These are phyloP conservation scores for Pseudocercospora vitis DNA, from an alignment of 2,329 filamentous ascomycete genomes.

Conservation along the genomic window DNA sequence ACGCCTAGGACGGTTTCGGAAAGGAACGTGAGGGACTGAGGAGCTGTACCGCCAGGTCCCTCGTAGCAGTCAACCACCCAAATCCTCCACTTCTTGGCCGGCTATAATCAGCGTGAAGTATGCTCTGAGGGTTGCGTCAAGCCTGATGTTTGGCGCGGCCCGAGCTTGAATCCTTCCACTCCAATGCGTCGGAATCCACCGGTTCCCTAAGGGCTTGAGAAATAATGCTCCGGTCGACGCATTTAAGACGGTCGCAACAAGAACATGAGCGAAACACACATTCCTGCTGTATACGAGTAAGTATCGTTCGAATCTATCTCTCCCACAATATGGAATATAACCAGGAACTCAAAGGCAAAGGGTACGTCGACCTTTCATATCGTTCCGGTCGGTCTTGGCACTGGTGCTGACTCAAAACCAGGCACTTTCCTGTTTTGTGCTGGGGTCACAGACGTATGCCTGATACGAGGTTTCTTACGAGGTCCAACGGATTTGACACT, in stretches of 20 bases:
- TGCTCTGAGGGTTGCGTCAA: not conserved
- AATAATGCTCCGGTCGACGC: not conserved
- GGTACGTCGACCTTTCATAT: not conserved
- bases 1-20: no score
- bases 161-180: not conserved
- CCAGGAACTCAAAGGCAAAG: slow-evolving; percentile 8
- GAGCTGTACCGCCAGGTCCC: not conserved
- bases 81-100: not conserved
- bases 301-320: not conserved
- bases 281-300: no score
- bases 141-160: not conserved
- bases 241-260: no score
- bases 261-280: no score
- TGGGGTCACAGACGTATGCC: slow-evolving; percentile 11
- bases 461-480: not conserved
- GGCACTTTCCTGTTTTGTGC: slow-evolving; percentile 13
- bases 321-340: slow-evolving; percentile 9
- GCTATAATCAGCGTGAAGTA: not conserved
- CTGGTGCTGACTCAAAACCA: not conserved
- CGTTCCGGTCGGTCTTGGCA: not conserved
- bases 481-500: not conserved
- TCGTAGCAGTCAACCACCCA: not conserved
- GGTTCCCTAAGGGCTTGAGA: no score
- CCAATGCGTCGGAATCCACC: no score
- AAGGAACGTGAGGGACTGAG: not conserved